phyloP scores from a whole-genome alignment of 805 yeast species.

The Wickerhamiella kazuoi region DNA sequence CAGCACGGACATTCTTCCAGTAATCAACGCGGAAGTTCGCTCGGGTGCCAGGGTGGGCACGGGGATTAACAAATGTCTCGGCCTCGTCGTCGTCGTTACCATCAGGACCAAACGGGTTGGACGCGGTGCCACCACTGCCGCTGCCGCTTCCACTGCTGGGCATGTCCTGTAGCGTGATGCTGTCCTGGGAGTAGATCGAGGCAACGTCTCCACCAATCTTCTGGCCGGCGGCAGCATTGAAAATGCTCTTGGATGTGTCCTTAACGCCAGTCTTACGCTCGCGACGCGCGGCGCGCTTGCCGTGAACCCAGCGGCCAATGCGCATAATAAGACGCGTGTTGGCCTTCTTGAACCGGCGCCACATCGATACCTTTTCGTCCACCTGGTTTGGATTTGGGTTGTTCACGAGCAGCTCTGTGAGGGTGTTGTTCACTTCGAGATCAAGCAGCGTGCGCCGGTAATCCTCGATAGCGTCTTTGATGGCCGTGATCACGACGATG shows the following conservation, averaged over 20 bases:
- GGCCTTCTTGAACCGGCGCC: conserved; percentile 58
- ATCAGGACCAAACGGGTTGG: not conserved
- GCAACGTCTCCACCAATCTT: conserved; percentile 5
- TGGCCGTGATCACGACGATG: conserved; percentile 54
- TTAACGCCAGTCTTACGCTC: not conserved
- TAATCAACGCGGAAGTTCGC: conserved; percentile 31
- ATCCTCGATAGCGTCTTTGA: conserved; percentile 67
- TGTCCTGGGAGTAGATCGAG: conserved; percentile 11
- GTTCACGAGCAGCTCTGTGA: conserved; percentile 39
- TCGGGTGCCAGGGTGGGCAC: conserved; percentile 16
- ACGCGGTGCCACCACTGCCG: not conserved
- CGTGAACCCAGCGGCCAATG: conserved; percentile 7
- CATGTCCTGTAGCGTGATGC: not conserved
- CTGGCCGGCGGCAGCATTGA: not conserved
- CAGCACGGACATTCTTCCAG: conserved; percentile 65
- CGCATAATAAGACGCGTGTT: conserved; percentile 9
- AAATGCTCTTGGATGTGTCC: conserved; percentile 7
- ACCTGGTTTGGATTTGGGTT: conserved; percentile 40
- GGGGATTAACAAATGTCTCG: conserved; percentile 15
- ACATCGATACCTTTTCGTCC: conserved; percentile 34
- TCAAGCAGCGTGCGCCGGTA: conserved; percentile 48
- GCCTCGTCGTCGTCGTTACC: conserved; percentile 1
- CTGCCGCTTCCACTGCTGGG: no score
- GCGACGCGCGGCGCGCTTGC: conserved; percentile 3
- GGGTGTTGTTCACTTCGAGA: conserved; percentile 47